These are phyloP conservation scores for Tolypocladium pustulatum DNA, from an alignment of 2,329 filamentous ascomycete genomes.

Conservation along the genomic window DNA sequence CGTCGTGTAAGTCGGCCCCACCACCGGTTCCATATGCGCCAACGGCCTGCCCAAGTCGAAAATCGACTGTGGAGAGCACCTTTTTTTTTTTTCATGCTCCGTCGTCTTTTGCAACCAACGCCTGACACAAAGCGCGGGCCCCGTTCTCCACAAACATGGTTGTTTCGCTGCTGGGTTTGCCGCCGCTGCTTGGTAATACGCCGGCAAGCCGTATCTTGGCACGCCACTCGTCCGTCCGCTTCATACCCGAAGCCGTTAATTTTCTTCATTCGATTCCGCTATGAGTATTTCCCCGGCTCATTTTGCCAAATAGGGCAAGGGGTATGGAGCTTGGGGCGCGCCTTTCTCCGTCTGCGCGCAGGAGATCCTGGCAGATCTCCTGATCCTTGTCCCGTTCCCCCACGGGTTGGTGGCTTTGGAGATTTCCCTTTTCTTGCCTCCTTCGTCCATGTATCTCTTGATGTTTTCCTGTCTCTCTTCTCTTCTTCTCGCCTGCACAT, in stretches of 20 bases:
- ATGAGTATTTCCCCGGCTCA: not conserved
- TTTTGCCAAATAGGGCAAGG: not conserved
- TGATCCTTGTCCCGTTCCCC: not conserved
- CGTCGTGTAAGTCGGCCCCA: not conserved
- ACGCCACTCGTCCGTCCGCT: not conserved
- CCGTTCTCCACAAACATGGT: not conserved
- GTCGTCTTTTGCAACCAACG: not conserved
- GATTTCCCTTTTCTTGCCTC: not conserved
- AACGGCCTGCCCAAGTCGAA: not conserved
- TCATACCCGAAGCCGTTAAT: no score
- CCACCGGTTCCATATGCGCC: not conserved
- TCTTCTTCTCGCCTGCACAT: not conserved
- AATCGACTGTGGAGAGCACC: not conserved
- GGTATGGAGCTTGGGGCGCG: not conserved
- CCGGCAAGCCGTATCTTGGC: not conserved
- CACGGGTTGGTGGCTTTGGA: not conserved
- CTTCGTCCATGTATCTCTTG: not conserved
- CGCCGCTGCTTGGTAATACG: not conserved
- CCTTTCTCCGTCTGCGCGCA: not conserved
- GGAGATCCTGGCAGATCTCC: not conserved
- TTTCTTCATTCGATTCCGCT: no score
- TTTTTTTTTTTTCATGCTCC: not conserved
- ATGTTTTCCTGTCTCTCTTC: not conserved
- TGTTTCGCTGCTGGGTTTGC: not conserved
- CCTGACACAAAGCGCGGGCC: not conserved